phyloP scores from a whole-genome alignment of 306 rosid species.

The Trifolium dubium region DNA sequence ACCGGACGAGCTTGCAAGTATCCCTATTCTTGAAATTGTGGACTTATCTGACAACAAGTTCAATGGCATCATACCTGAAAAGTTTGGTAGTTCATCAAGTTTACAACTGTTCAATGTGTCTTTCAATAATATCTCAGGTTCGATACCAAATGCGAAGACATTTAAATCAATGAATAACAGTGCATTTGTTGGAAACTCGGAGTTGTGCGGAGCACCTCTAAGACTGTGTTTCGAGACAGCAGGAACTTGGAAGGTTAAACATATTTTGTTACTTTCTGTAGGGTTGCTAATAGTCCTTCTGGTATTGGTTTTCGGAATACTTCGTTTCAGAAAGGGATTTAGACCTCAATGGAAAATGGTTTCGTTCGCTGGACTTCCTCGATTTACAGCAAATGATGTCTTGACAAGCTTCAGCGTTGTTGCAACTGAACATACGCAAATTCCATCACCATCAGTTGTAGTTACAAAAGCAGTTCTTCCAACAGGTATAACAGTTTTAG shows the following conservation, averaged over 20 bases:
- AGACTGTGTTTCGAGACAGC: constrained; percentile 63
- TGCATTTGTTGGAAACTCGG: constrained; percentile 77
- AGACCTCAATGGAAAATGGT: constrained; percentile 84
- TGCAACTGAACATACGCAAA: constrained; percentile 52
- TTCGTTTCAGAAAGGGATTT: constrained; percentile 53
- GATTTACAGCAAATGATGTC: constrained; percentile 78
- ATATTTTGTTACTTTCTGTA: constrained; percentile 59
- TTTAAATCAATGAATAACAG: constrained; percentile 64
- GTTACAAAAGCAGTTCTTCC: constrained; percentile 80
- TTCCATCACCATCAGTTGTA: constrained; percentile 50
- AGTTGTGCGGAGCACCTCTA: constrained; percentile 89
- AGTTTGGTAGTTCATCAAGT: constrained; percentile 68
- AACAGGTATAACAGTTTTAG: constrained; percentile 82
- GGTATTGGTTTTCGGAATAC: constrained; percentile 52
- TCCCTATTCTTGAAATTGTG: constrained; percentile 61
- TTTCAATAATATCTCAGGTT: constrained; percentile 81
- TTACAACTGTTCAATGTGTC: constrained; percentile 83
- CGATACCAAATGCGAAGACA: constrained; percentile 64
- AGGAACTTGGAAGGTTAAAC: constrained; percentile 55
- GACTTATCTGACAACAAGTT: constrained; percentile 76
- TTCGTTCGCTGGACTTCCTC: constrained; percentile 81
- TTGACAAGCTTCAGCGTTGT: constrained; percentile 61
- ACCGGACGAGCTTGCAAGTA: constrained; percentile 74
- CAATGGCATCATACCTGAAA: constrained; percentile 71
- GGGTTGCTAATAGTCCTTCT: constrained; percentile 58